Evolutionary conservation across 805 yeast genomes (phyloP), one percentile per base, ranked within the genome.

Genomic region (Yarrowia yakushimensis): DNA sequence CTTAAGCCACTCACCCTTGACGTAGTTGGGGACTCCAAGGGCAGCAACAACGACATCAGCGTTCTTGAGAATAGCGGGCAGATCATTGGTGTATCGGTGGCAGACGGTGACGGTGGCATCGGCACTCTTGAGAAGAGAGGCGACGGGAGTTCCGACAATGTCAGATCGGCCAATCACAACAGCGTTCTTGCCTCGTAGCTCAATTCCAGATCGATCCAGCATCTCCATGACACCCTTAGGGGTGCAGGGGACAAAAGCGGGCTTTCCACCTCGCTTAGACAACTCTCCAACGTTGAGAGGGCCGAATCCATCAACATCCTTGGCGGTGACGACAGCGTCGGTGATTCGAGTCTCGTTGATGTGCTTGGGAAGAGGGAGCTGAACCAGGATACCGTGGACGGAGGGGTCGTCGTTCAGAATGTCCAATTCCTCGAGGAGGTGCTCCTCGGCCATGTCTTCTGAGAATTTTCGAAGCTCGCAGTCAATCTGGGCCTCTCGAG

Each of bases 301-400:
- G 43, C 92, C 94, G 70, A 93, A 94, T 1, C 99, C 99, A 74
- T 93, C 99, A 50, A 94, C 97, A 70, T 93, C 99, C 77, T 93
- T 93, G 45, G 81, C 84, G 15, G 88, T 82, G 11, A 80, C 75
- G n/a, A 93, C 97, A 1, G 91, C 81, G 70, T 86, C 85, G 52
- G 98, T 94, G 67, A 94, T 80, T 52, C 76, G 74, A 48, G 87
- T 84, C 77, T 93, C 98, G 72, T 88, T 83, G 64, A 92, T 79
- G 70, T 85, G 88, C 30, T 76, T 73, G 33, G 98, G 99, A 63
- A 93, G 78, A 4, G 99, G 99, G 67, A 93, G 81, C 78, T 92
- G 99, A 63, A 93, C 86, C 65, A 93, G 79, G 28, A 93, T 78
- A 57, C 99, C 99, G 73, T 93, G 90, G 45, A 90, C 90, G 13